Conservation (phyloP, 2,329 filamentous ascomycete genomes). For the Alternaria consortialis region DNA sequence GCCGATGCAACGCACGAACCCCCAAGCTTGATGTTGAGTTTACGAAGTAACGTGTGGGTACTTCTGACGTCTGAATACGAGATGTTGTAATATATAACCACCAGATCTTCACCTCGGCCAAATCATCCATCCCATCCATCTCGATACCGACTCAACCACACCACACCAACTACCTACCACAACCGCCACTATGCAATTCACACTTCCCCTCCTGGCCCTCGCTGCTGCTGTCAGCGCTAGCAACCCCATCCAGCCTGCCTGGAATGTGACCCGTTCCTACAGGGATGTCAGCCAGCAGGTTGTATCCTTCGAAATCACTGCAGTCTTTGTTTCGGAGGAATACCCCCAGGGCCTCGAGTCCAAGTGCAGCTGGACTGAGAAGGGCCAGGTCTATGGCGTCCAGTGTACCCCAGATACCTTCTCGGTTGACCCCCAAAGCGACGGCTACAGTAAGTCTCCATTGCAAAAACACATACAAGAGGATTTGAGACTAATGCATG, state of each 20-base stretch:
- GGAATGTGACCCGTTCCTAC: slow-evolving; percentile 4
- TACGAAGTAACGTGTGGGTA: slow-evolving; percentile 4
- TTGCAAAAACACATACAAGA: rapidly evolving
- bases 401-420: not conserved
- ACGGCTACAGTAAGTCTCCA: not conserved
- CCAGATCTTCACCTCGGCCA: not conserved
- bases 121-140: not conserved
- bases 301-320: not conserved
- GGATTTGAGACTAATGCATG: not conserved
- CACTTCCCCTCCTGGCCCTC: not conserved
- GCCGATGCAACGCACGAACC: not conserved
- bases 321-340: not conserved
- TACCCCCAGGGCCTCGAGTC: slow-evolving; percentile 1
- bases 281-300: slow-evolving; percentile 2
- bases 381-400: not conserved
- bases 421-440: not conserved
- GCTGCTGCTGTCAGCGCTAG: slow-evolving; percentile 2
- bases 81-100: not conserved
- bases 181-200: not conserved
- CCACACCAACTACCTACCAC: not conserved
- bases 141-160: not conserved
- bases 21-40: not conserved
- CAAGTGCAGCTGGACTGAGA: not conserved
- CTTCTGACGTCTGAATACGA: slow-evolving; percentile 8
- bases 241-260: slow-evolving; percentile 3